These are phyloP conservation scores for Amaranthus hypochondriacus DNA, from an alignment of 148 eudicot genomes.

Conservation along the genomic window DNA sequence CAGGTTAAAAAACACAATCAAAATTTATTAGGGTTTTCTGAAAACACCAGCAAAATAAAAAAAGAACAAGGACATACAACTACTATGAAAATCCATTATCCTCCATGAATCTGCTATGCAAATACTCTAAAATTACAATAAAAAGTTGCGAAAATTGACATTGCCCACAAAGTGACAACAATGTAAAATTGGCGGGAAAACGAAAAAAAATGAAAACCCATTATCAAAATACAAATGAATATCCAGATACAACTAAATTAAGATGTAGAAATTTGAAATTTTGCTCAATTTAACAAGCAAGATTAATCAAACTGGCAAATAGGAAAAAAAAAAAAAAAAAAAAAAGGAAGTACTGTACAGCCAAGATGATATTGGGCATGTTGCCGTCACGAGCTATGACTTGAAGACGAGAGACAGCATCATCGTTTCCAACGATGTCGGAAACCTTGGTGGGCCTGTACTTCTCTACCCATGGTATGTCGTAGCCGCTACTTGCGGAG, in stretches of 20 bases:
- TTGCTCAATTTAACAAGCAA: not conserved
- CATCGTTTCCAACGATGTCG: constrained; percentile 93
- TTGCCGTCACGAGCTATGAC: constrained; percentile 96
- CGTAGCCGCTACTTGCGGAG: constrained; percentile 34
- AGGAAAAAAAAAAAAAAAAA: not conserved
- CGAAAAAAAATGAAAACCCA: not conserved
- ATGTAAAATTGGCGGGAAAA: constrained; percentile 13
- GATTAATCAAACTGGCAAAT: not conserved
- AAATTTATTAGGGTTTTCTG: not conserved
- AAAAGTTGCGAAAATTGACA: not conserved
- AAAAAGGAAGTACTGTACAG: constrained; percentile 30
- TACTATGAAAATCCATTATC: not conserved
- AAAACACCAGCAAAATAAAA: not conserved
- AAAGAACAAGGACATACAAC: not conserved
- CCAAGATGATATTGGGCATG: constrained; percentile 86
- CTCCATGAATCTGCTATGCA: not conserved
- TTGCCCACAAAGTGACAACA: not conserved
- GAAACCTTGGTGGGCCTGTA: constrained; percentile 69
- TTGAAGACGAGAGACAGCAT: constrained; percentile 84
- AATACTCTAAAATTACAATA: not conserved
- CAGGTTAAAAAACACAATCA: not conserved
- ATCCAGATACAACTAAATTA: not conserved
- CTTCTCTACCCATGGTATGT: constrained; percentile 96
- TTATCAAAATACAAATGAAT: not conserved
- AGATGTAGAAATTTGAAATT: not conserved